A percentile compares a stretch with the other conserved stretches of the same genome.
These are phyloP conservation scores for Pseudocercospora fuligena DNA, from an alignment of 2,329 filamentous ascomycete species.

Conservation along the genomic window DNA sequence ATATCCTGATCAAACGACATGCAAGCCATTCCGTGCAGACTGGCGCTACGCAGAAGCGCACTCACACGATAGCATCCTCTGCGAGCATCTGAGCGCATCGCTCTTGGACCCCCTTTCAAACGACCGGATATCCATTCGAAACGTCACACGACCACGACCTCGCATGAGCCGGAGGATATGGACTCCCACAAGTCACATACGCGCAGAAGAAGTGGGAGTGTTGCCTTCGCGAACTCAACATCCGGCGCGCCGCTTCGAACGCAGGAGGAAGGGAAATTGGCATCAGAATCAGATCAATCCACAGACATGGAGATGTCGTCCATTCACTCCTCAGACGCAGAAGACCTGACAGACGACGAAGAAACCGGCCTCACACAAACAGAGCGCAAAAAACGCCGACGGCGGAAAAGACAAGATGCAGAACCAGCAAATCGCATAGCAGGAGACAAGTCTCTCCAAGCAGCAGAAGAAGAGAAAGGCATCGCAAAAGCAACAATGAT, in stretches of 20 bases:
- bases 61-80: background rate
- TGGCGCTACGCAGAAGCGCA: background rate
- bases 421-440: slow-evolving; percentile 72
- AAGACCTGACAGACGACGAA: slow-evolving; percentile 65
- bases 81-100: background rate
- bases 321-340: slow-evolving; percentile 24
- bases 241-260: background rate
- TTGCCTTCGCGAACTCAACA: background rate
- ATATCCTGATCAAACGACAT: background rate
- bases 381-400: slow-evolving; percentile 66
- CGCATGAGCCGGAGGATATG: background rate
- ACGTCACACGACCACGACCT: background rate
- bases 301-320: slow-evolving; percentile 29
- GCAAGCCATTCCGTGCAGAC: background rate
- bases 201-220: background rate
- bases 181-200: background rate
- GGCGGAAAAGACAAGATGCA: slow-evolving; percentile 67
- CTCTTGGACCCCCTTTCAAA: background rate
- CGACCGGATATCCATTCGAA: background rate
- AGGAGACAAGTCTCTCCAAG: slow-evolving; percentile 50
- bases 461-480: slow-evolving; percentile 73
- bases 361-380: slow-evolving; percentile 82
- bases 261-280: background rate
- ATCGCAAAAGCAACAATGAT: slow-evolving; percentile 76
- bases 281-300: slow-evolving; percentile 22